Base-by-base conservation (phyloP, 345 rosid species). In the Gossypium stocksii region DNA sequence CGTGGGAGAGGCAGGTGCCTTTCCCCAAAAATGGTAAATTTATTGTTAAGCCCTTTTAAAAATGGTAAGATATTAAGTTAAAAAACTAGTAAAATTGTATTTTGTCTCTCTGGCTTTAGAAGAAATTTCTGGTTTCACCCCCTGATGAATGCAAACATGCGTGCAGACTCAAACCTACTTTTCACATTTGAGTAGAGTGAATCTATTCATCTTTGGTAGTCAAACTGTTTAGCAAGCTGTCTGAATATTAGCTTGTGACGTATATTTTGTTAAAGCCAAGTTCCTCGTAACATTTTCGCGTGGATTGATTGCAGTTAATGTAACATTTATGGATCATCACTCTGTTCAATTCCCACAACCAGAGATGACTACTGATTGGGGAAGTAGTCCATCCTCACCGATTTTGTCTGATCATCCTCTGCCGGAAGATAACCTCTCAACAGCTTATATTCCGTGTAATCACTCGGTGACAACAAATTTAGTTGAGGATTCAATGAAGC, bases 301-400 rank as follows among this genome's bases (percentile, higher is more conserved):
- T 70, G 68, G 56, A 27, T 13, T 76, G 44, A 46, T 71, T 73
- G 22, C 81, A 74, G 81, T 1, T 38, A 54, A 45, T 17, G 45
- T 27, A 9, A 65, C 45, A 22, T 25, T 29, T 41, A 53, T 48
- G 9, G n/a, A 20, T 56, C 34, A 29, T 14, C 52, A 10, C 9
- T 43, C 49, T 1, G 25, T 7, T 41, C 53, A 53, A 54, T 67
- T 78, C 71, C 73, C 82, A 54, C 78, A 71, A 34, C 72, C 71
- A 41, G 78, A 54, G 23, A 46, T 53, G 46, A 29, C 13, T 49
- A 8, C 72, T 44, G 45, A 34, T 43, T 3, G 14, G 34, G 48
- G 20, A 1, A 46, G 43, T 45, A 54, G 52, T 29, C 56, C 75
- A 25, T 52, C 68, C 27, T 19, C 75, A 45, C 41, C 74, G n/a